A percentile compares a stretch with the other conserved stretches of the same genome.
Evolutionary conservation across 2,329 filamentous ascomycete genomes (phyloP).

Genomic region (Talaromyces atroroseus): DNA sequence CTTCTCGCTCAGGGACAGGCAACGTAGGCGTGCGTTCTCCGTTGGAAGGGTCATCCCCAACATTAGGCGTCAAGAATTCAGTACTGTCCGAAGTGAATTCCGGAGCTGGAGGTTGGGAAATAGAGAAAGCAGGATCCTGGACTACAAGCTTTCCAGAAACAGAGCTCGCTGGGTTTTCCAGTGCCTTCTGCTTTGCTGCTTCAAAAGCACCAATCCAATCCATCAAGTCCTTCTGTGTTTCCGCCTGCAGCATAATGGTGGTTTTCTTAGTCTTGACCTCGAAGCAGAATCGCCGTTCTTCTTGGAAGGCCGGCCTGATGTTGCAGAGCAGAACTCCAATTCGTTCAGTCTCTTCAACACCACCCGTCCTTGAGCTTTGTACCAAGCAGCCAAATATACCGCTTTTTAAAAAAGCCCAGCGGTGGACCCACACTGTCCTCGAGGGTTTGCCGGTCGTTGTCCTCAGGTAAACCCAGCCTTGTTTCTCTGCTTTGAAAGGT

Average conservation of each 20-base stretch:
- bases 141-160: constrained; percentile 39
- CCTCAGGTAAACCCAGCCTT: constrained; percentile 87
- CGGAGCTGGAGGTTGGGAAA: constrained; percentile 78
- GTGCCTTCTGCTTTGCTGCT: constrained; percentile 83
- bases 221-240: constrained; percentile 85
- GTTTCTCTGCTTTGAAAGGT: constrained; percentile 63
- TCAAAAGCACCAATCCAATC: constrained; percentile 95
- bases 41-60: constrained; percentile 49
- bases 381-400: constrained; percentile 95
- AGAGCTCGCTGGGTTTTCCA: constrained; percentile 62
- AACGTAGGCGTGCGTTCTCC: constrained; percentile 61
- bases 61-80: constrained; percentile 57
- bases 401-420: constrained; percentile 94
- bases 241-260: constrained; percentile 81
- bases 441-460: constrained; percentile 82
- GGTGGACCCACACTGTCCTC: constrained; percentile 78
- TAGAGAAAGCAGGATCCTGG: constrained; percentile 76
- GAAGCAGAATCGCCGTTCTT: constrained; percentile 94
- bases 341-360: constrained; percentile 92
- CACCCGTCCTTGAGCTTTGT: constrained; percentile 69
- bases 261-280: constrained; percentile 97
- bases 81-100: constrained; percentile 81
- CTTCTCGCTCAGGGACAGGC: constrained; percentile 59
- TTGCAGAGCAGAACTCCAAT: constrained; percentile 93
- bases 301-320: constrained; percentile 80